phyloP scores from a whole-genome alignment of 441 rosid genomes.

The Bocquillonia castaneifolia region DNA sequence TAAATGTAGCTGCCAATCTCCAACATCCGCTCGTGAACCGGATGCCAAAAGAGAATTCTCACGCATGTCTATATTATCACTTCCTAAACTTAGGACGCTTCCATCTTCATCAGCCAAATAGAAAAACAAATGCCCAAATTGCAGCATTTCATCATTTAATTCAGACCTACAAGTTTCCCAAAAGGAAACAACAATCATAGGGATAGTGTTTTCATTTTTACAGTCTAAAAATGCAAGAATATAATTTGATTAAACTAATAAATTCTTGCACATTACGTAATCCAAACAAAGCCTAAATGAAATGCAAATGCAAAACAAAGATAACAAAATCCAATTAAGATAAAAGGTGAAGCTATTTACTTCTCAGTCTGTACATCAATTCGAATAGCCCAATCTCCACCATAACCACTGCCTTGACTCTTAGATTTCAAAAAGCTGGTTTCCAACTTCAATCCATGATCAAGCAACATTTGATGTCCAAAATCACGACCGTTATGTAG shows the following conservation, averaged over 20 bases:
- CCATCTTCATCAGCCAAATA: constrained; percentile 93
- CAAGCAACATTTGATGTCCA: constrained; percentile 74
- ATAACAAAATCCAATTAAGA: too few species aligned
- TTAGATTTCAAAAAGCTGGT: constrained; percentile 85
- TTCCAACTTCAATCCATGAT: constrained; percentile 61
- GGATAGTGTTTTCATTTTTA: not conserved
- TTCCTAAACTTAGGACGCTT: constrained; percentile 52
- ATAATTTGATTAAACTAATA: too few species aligned
- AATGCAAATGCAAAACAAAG: not conserved
- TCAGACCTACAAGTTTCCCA: constrained; percentile 34
- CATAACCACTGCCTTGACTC: constrained; percentile 68
- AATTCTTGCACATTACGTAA: too few species aligned
- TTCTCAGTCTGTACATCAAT: constrained; percentile 48
- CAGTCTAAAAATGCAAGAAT: too few species aligned
- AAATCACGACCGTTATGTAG: constrained; percentile 88
- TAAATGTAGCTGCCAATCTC: constrained; percentile 89
- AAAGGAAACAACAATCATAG: not conserved
- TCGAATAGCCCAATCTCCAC: constrained; percentile 95
- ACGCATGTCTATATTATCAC: constrained; percentile 33
- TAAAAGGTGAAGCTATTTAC: constrained; percentile 36
- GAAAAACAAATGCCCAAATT: constrained; percentile 73
- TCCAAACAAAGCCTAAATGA: too few species aligned
- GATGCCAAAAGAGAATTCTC: constrained; percentile 70
- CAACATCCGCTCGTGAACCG: constrained; percentile 69
- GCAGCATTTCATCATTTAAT: constrained; percentile 45